A percentile compares a stretch with the other conserved stretches of the same genome.
Conservation (phyloP, 73 alveolate genomes). For the Stentor coeruleus region DNA sequence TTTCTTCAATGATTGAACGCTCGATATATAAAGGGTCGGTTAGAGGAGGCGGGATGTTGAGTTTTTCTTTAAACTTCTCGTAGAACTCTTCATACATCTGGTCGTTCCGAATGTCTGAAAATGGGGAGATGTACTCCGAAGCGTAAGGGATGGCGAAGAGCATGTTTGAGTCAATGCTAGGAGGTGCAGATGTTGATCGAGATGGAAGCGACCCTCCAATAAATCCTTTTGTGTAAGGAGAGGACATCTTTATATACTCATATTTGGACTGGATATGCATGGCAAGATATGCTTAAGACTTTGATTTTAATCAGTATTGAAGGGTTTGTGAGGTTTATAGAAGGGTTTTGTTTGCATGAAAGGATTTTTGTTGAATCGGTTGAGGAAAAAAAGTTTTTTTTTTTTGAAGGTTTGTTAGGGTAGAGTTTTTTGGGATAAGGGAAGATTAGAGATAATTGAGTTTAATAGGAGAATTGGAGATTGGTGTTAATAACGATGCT, state of each 20-base stretch:
- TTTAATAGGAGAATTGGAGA: no score
- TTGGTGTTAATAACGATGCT: no score
- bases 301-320: no score
- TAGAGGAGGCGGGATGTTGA: conserved; percentile 19
- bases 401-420: no score
- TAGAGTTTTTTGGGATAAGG: no score
- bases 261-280: not conserved
- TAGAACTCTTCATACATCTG: conserved; percentile 8
- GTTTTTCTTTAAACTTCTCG: not conserved
- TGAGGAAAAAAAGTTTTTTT: no score
- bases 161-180: conserved; percentile 2
- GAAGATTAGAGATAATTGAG: no score
- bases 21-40: not conserved
- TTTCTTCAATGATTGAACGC: no score
- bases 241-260: not conserved
- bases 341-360: no score
- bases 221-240: not conserved
- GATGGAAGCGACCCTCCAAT: not conserved
- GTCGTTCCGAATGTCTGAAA: conserved; percentile 6
- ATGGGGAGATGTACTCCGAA: not conserved
- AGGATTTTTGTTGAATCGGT: no score
- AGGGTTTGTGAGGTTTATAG: no score
- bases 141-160: not conserved
- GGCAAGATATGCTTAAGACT: not conserved
- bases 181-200: conserved; percentile 16